phyloP scores from a whole-genome alignment of 805 yeast genomes.

The Saturnispora serradocipensis region DNA sequence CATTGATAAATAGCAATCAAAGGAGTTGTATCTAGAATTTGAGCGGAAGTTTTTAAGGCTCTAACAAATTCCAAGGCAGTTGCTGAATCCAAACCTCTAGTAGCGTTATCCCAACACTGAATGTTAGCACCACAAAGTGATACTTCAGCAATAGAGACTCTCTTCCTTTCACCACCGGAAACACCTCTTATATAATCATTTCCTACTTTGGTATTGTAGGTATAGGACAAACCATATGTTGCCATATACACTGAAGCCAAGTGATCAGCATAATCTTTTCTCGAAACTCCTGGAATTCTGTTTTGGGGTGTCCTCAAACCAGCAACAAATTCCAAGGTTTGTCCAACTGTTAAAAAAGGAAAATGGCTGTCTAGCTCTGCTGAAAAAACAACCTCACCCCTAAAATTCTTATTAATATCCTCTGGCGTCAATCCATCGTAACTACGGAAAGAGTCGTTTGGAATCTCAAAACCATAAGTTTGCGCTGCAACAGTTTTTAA shows the following conservation, averaged over 20 bases:
- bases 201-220: constrained; percentile 52
- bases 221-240: constrained; percentile 34
- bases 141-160: constrained; percentile 56
- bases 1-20: constrained; percentile 42
- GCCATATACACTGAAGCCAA: constrained; percentile 35
- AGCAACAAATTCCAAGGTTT: constrained; percentile 59
- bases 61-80: constrained; percentile 57
- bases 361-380: constrained; percentile 63
- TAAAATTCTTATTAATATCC: constrained; percentile 42
- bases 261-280: constrained; percentile 46
- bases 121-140: constrained; percentile 30
- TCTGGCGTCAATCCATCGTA: constrained; percentile 46
- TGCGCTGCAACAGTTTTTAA: constrained; percentile 51
- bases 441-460: constrained; percentile 35
- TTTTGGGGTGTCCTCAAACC: constrained; percentile 51
- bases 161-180: constrained; percentile 60
- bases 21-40: constrained; percentile 39
- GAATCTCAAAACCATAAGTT: constrained; percentile 50
- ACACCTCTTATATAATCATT: constrained; percentile 55
- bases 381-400: constrained; percentile 67
- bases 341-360: constrained; percentile 59
- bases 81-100: constrained; percentile 65
- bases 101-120: constrained; percentile 60
- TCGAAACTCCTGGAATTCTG: constrained; percentile 47
- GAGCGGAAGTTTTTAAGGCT: constrained; percentile 48